These are phyloP conservation scores for Lichtheimia ornata DNA, from an alignment of 371 early-diverging fungal species.

Conservation along the genomic window DNA sequence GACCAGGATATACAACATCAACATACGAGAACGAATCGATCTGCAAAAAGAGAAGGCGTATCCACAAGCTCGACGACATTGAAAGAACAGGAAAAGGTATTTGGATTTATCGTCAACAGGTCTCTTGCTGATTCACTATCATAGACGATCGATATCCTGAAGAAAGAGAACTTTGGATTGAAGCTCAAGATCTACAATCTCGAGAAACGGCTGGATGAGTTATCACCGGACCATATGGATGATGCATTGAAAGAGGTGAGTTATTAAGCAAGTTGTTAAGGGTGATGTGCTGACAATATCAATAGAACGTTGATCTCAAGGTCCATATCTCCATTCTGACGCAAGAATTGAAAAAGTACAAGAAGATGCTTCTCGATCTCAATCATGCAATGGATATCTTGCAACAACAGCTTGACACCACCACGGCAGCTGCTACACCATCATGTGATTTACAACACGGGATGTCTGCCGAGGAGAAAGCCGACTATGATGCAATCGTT, in stretches of 20 bases:
- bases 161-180: conserved; percentile 72
- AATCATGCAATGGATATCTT: conserved; percentile 48
- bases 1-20: background rate
- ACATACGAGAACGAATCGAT: background rate
- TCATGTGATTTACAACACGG: conserved; percentile 55
- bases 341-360: conserved; percentile 53
- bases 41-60: conserved; percentile 14
- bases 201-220: conserved; percentile 58
- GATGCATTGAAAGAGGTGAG: conserved; percentile 59
- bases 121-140: background rate
- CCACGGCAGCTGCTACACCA: conserved; percentile 16
- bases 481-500: conserved; percentile 42
- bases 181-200: conserved; percentile 70
- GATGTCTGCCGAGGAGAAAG: conserved; percentile 55
- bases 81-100: conserved; percentile 69
- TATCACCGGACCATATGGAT: conserved; percentile 62
- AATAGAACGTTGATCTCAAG: conserved; percentile 59
- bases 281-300: too few relatives aligned
- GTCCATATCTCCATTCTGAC: conserved; percentile 48
- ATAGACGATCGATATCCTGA: conserved; percentile 68
- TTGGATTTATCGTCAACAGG: background rate
- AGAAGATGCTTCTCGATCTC: conserved; percentile 46
- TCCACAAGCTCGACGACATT: conserved; percentile 49
- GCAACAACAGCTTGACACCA: conserved; percentile 11
- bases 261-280: too few relatives aligned